Percentiles rank a stretch among this genome's conserved stretches.
Evolutionary conservation across 129 eudicot genomes (phyloP).

Genomic region (Gnaphalium uliginosum): DNA sequence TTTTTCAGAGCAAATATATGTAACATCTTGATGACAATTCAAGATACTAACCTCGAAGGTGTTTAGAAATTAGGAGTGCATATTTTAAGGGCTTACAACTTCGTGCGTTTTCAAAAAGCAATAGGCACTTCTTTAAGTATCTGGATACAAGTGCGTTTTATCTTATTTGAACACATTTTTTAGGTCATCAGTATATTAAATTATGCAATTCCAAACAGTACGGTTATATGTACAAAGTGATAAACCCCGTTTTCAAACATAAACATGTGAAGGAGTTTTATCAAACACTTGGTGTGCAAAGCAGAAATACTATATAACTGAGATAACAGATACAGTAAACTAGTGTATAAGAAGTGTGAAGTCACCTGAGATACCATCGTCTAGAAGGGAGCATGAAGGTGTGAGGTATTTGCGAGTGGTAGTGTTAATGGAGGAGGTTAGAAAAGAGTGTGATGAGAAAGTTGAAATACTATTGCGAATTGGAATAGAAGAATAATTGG

Average conservation of each 20-base stretch:
- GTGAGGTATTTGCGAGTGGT: conserved; percentile 34
- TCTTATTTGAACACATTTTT: too few relatives aligned
- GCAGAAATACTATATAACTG: not conserved
- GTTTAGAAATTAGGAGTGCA: too few relatives aligned
- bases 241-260: not conserved
- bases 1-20: not conserved
- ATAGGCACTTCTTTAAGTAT: not conserved
- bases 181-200: too few relatives aligned
- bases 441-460: conserved; percentile 8
- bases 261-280: not conserved
- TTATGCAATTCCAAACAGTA: not conserved
- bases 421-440: conserved; percentile 25
- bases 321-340: not conserved
- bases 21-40: not conserved
- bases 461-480: conserved; percentile 13
- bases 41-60: too few relatives aligned
- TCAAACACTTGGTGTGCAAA: conserved; percentile 32
- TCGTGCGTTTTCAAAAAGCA: too few relatives aligned
- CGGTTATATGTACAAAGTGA: not conserved
- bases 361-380: conserved; percentile 49
- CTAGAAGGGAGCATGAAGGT: conserved; percentile 46
- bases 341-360: conserved; percentile 1
- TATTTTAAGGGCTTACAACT: too few relatives aligned
- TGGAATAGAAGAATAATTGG: conserved; percentile 12
- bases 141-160: not conserved